These are phyloP conservation scores for Fomitopsis betulina DNA, from an alignment of 1,284 basidiomycete genomes.

Conservation along the genomic window DNA sequence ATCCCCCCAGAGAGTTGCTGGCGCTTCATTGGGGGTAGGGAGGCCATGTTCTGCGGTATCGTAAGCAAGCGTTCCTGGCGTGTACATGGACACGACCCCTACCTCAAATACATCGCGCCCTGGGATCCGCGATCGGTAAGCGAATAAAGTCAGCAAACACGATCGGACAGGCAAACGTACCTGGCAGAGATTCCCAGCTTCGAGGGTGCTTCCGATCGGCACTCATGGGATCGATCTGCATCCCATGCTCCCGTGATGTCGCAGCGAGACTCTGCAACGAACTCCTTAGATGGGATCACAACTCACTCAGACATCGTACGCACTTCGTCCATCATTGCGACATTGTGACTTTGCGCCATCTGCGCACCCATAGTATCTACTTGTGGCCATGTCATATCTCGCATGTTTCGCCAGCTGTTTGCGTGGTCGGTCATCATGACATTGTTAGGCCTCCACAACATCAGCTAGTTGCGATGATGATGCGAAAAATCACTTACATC, in stretches of 20 bases:
- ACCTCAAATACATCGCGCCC: slow-evolving; percentile 21
- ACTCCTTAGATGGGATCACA: slow-evolving; percentile 15
- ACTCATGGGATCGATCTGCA: slow-evolving; percentile 22
- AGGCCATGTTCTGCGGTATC: slow-evolving; percentile 24
- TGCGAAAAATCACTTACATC: background rate
- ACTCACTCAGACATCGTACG: slow-evolving; percentile 6
- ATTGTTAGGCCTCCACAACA: slow-evolving; percentile 5
- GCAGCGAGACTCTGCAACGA: slow-evolving; percentile 17
- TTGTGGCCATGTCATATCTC: slow-evolving; percentile 24
- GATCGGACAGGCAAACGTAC: slow-evolving; percentile 13
- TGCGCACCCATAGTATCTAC: slow-evolving; percentile 18
- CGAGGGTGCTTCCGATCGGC: slow-evolving; percentile 28
- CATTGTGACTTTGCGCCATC: slow-evolving; percentile 1
- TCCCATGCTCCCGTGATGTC: slow-evolving; percentile 17
- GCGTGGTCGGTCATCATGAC: slow-evolving; percentile 20
- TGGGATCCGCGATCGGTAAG: background rate
- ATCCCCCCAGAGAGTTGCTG: slow-evolving; percentile 23
- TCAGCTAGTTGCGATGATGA: background rate
- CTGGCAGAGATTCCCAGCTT: slow-evolving; percentile 25
- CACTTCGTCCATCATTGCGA: slow-evolving; percentile 3
- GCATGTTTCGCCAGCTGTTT: slow-evolving; percentile 22
- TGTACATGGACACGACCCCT: slow-evolving; percentile 16
- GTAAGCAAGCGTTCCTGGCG: slow-evolving; percentile 14
- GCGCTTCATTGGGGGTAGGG: slow-evolving; percentile 26
- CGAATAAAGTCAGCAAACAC: background rate